Evolutionary conservation across 2,329 filamentous ascomycete species (phyloP), one percentile per base, ranked within the genome.

Genomic region (Teratosphaeriaceae sp.): DNA sequence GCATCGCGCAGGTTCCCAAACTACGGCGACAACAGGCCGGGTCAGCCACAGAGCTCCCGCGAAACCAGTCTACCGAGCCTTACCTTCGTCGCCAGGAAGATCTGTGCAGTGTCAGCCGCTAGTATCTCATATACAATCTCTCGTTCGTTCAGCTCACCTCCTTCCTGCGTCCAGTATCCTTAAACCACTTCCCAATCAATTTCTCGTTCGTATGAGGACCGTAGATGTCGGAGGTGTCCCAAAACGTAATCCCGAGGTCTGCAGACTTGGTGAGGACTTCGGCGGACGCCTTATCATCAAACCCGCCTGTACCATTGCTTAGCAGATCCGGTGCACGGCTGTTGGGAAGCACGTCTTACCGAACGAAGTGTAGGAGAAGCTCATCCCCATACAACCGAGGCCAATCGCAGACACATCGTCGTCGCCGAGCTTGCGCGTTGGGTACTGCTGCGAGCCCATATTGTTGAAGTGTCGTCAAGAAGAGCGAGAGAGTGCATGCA

Each of bases 341-440:
- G 8, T 38, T 15, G 15, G 9, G 16, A 13, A 7, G 18, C 19
- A 3, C 9, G 11, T 33, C 21, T 36, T 21, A 45, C 40, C 40
- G 22, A 24, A 44, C 9, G 58, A 60, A 5, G 59, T 57, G 45
- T 65, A 65, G 11, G 47, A 54, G 40, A 56, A 64, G 22, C 53
- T 57, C 65, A 62, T 63, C 43, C 59, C 59, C 59, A 62, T 63
- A 45, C 59, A 61, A 2, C 59, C 60, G 2, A 62, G 46, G 1
- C 59, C 60, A 44, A 55, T 50, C 27, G 57, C 58, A 2, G 58
- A 60, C 35, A 63, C 60, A 15, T 41, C 40, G 41, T 64, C 61
- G 37, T 64, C 58, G 40, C 66, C 67, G 35, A 69, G 62, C 50
- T 64, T 67, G 42, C 66, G 61, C 43, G 64, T 62, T n/a, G 65